Conservation (phyloP, 345 rosid genomes). For the Laguncularia racemosa region DNA sequence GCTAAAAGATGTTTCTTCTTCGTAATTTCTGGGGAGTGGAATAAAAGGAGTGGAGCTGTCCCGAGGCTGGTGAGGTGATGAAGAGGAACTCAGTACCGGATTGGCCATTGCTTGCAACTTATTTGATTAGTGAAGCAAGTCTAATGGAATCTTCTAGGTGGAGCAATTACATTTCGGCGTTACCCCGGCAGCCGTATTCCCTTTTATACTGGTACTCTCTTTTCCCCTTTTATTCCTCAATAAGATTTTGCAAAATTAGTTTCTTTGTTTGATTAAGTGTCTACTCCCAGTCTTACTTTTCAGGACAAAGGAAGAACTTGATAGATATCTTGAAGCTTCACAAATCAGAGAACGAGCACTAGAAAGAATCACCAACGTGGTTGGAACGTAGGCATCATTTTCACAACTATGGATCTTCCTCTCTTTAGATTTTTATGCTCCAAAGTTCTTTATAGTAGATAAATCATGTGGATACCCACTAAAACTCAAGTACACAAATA, state of each 20-base stretch:
- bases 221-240: not conserved
- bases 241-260: too few species aligned
- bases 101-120: conserved; percentile 89
- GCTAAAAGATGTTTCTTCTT: too few species aligned
- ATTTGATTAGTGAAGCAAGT: conserved; percentile 92
- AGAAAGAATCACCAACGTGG: conserved; percentile 78
- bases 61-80: conserved; percentile 65
- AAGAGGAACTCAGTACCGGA: conserved; percentile 77
- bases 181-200: conserved; percentile 88
- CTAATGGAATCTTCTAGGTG: conserved; percentile 65
- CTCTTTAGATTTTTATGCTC: not conserved
- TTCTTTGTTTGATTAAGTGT: conserved; percentile 21
- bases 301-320: conserved; percentile 95
- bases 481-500: too few species aligned
- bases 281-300: conserved; percentile 51
- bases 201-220: conserved; percentile 67
- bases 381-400: conserved; percentile 61
- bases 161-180: conserved; percentile 80
- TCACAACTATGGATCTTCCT: not conserved
- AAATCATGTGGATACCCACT: too few species aligned
- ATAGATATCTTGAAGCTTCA: conserved; percentile 93
- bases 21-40: not conserved
- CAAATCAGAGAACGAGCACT: conserved; percentile 86
- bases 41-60: conserved; percentile 63
- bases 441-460: too few species aligned